Evolutionary conservation across 2,329 filamentous ascomycete species (phyloP).

Genomic region (Ophiostoma ulmi): DNA sequence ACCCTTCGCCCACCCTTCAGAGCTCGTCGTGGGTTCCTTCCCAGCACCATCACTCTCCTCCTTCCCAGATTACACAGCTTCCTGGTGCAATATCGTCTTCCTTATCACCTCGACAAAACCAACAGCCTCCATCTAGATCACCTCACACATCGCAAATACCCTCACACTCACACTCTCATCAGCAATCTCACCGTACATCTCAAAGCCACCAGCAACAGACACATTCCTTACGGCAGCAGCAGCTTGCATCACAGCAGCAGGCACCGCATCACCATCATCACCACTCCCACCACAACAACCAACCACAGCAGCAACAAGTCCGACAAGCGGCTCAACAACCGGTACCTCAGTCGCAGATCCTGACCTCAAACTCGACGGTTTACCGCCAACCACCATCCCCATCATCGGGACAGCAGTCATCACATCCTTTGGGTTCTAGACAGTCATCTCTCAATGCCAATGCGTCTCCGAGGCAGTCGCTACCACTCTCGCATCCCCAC

Average conservation of each 20-base stretch:
- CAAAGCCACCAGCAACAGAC: background rate
- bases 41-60: background rate
- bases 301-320: background rate
- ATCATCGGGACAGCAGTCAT: background rate
- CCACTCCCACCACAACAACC: background rate
- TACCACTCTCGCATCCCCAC: background rate
- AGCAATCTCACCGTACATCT: background rate
- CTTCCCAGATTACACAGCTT: background rate
- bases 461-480: background rate
- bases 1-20: background rate
- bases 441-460: constrained; percentile 1
- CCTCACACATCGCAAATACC: background rate
- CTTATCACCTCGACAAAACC: background rate
- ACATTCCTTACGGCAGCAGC: background rate
- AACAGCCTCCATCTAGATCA: background rate
- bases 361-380: background rate
- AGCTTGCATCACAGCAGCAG: background rate
- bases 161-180: background rate
- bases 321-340: background rate
- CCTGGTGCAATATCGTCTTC: background rate
- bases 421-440: background rate
- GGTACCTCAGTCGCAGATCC: background rate
- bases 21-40: background rate
- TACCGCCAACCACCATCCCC: background rate
- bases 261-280: background rate